These are phyloP conservation scores for Phytophthora pseudosyringae DNA, from an alignment of 352 stramenopile species.

Conservation along the genomic window DNA sequence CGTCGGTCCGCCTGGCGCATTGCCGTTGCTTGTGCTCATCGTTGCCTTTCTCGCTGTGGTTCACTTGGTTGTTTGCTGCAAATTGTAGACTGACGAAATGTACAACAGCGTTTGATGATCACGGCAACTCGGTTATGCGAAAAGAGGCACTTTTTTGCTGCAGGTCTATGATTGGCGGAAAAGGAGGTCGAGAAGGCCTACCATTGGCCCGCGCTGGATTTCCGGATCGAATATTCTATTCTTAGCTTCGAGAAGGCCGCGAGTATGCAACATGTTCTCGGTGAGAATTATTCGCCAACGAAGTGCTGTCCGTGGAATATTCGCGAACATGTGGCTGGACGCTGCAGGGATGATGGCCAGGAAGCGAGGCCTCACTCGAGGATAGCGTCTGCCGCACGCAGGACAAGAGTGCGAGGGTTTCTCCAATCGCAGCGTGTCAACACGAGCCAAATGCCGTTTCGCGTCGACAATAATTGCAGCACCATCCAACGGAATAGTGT, in stretches of 20 bases:
- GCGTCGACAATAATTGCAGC: background rate
- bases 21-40: slow-evolving; percentile 35
- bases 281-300: background rate
- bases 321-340: slow-evolving; percentile 30
- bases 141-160: slow-evolving; percentile 24
- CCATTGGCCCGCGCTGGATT: slow-evolving; percentile 18
- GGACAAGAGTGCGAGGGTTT: slow-evolving; percentile 15
- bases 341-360: slow-evolving; percentile 7
- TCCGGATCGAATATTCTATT: slow-evolving; percentile 31
- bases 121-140: slow-evolving; percentile 23
- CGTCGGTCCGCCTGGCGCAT: slow-evolving; percentile 26
- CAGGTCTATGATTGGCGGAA: slow-evolving; percentile 24
- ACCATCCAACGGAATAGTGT: background rate
- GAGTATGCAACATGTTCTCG: background rate
- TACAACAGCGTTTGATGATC: slow-evolving; percentile 27
- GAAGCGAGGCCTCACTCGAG: slow-evolving; percentile 3
- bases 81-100: slow-evolving; percentile 35
- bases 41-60: slow-evolving; percentile 23
- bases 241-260: slow-evolving; percentile 35
- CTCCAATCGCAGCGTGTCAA: slow-evolving; percentile 27
- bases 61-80: slow-evolving; percentile 15
- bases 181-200: background rate
- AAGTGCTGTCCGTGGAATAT: slow-evolving; percentile 20
- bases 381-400: background rate
- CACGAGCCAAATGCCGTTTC: background rate